phyloP scores from a whole-genome alignment of 306 rosid species.

The Inga oerstediana region DNA sequence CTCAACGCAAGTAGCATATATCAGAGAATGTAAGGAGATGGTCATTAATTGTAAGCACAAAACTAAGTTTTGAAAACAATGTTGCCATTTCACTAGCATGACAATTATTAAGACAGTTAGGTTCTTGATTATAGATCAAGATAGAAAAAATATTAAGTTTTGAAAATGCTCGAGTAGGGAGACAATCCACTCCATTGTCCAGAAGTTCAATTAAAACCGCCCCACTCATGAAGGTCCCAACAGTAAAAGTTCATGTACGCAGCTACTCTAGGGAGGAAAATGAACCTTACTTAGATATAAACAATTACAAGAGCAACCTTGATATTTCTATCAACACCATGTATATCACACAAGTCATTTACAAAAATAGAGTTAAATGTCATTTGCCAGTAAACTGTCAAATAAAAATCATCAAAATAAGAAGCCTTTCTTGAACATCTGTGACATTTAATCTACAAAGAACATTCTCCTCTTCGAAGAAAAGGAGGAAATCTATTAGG shows the following conservation, averaged over 20 bases:
- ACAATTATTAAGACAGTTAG: not conserved
- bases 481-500: not conserved
- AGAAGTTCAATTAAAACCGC: not conserved
- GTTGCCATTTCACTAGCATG: not conserved
- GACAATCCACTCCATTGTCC: not conserved
- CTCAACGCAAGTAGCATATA: not conserved
- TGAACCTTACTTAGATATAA: not conserved
- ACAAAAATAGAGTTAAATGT: not conserved
- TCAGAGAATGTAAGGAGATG: not conserved
- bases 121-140: not conserved
- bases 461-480: conserved; percentile 6
- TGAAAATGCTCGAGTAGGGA: not conserved
- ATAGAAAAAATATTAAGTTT: not conserved
- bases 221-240: not conserved
- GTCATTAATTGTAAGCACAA: not conserved
- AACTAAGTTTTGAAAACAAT: not conserved
- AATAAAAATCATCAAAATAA: not conserved
- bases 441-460: not conserved
- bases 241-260: not conserved
- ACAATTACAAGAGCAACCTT: not conserved
- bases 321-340: not conserved
- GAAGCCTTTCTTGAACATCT: not conserved
- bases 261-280: not conserved
- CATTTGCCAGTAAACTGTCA: not conserved
- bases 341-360: not conserved